phyloP scores from a whole-genome alignment of 495 filamentous ascomycete species.

The Neurospora sp. region DNA sequence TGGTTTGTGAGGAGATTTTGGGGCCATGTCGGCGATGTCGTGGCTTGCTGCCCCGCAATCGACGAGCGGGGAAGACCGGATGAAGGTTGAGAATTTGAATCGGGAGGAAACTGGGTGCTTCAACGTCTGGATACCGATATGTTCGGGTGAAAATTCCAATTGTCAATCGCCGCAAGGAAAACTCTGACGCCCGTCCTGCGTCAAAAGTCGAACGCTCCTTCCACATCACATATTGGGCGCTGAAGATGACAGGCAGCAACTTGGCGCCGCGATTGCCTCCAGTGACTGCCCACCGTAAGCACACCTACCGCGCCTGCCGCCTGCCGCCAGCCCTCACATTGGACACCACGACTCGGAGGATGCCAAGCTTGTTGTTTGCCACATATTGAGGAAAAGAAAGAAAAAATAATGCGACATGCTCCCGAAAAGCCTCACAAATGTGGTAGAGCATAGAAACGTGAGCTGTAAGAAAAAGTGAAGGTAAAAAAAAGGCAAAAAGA shows the following conservation, averaged over 20 bases:
- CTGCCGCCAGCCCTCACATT: not conserved
- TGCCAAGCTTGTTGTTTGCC: not conserved
- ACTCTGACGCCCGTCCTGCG: not conserved
- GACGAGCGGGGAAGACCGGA: not conserved
- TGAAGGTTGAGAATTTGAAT: not conserved
- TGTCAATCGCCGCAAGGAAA: not conserved
- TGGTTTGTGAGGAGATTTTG: not conserved
- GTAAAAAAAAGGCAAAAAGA: not conserved
- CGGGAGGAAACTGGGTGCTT: not conserved
- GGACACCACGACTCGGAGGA: not conserved
- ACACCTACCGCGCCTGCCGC: not conserved
- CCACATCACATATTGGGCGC: not conserved
- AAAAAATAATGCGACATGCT: not conserved
- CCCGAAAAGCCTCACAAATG: not conserved
- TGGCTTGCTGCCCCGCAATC: not conserved
- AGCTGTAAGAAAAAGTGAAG: not conserved
- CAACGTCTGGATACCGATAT: not conserved
- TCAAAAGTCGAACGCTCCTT: not conserved
- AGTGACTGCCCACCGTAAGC: too few species aligned
- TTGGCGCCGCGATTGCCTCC: not conserved
- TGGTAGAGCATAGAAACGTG: not conserved
- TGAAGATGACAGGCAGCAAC: not conserved
- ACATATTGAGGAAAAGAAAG: not conserved
- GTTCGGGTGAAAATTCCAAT: not conserved
- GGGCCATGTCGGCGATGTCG: not conserved